Base-by-base conservation (phyloP, 768 basidiomycete species). In the Serpula lacrymans region DNA sequence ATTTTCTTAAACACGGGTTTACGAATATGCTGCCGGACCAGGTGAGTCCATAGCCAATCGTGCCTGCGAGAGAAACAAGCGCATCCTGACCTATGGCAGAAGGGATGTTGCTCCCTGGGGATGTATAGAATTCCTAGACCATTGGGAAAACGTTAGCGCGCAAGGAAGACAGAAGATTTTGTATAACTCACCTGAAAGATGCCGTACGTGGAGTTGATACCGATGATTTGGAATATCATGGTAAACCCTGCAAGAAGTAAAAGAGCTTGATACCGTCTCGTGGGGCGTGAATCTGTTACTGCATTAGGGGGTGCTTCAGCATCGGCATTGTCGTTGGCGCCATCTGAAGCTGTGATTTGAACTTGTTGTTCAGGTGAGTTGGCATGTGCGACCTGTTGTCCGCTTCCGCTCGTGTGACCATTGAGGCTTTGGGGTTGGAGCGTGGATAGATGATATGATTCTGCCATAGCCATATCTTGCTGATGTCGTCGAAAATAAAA, bases 11-110 rank as follows among this genome's bases (percentile, higher is more conserved):
- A 33, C 71, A 47, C 4, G 66, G 62, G 29, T 67, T 69, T 24
- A 71, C 69, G 41, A 68, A 66, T 37, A 73, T 65, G 35, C 68
- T 60, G 14, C 71, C 71, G 42, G 69, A 69, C 71, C 71, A 73
- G 0, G 69, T 71, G 18, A 73, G 53, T 2, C 71, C 68, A 21
- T 64, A 62, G 1, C 68, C 71, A 14, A 72, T 63, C 3, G 69
- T 70, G 0, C 71, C 70, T 2, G 71, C 61, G 4, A 71, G 55
- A 1, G 70, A 64, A 1, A 70, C 64, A 5, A 70, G 43, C 5
- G 70, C 66, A 39, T 72, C 69, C 30, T 64, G 64, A 0, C 57
- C 64, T 37, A 51, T 45, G 6, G 61, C 67, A 27, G 61, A 67
- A 1, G 41, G 23, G 14, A 73, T 65, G 28, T 59, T 64, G 23